Evolutionary conservation across 768 basidiomycete genomes (phyloP).

Genomic region (Boletus patriciae): DNA sequence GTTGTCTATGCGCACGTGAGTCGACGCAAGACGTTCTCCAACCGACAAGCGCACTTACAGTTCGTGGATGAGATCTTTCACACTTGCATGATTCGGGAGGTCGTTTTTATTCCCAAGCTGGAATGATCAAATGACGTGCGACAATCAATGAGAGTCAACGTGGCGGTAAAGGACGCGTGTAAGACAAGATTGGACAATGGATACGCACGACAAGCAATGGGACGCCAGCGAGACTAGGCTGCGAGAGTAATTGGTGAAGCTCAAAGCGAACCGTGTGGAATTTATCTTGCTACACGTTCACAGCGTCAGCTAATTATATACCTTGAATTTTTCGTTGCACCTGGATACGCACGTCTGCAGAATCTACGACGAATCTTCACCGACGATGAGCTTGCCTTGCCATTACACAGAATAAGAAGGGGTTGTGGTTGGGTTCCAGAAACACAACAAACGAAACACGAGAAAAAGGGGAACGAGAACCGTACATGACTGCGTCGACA

Average conservation of each 20-base stretch:
- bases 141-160: background rate
- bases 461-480: conserved; percentile 26
- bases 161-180: background rate
- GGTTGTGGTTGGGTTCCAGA: background rate
- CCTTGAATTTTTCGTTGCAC: background rate
- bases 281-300: conserved; percentile 59
- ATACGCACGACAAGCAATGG: conserved; percentile 77
- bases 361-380: conserved; percentile 87
- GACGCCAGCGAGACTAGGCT: conserved; percentile 64
- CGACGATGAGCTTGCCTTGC: conserved; percentile 17
- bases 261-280: conserved; percentile 84
- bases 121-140: background rate
- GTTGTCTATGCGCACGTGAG: conserved; percentile 42
- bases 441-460: background rate
- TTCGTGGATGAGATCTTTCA: conserved; percentile 80
- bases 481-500: conserved; percentile 88
- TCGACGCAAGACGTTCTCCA: background rate
- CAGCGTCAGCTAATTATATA: conserved; percentile 1
- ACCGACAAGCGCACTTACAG: conserved; percentile 47
- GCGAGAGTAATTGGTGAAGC: conserved; percentile 73
- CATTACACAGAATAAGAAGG: background rate
- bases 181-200: background rate
- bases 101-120: conserved; percentile 96
- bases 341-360: conserved; percentile 67
- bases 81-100: conserved; percentile 67